These are phyloP conservation scores for Luzula sylvatica DNA, from an alignment of 176 grass and related monocot genomes.

Conservation along the genomic window DNA sequence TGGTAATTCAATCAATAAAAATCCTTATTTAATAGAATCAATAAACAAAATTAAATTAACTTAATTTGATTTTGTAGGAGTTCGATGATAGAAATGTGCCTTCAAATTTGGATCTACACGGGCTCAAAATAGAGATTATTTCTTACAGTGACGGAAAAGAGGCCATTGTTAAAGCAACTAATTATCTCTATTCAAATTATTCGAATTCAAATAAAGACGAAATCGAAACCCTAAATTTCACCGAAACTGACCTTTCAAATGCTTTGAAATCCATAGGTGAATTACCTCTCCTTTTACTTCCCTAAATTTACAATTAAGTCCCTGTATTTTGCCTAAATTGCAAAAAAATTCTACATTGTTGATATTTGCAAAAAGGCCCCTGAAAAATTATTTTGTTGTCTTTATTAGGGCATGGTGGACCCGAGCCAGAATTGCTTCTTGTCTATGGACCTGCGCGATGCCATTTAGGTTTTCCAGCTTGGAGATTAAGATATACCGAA, in stretches of 20 bases:
- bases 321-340: no score
- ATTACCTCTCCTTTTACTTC: background rate
- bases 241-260: conserved; percentile 50
- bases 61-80: conserved; percentile 42
- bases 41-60: conserved; percentile 16
- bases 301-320: background rate
- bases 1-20: conserved; percentile 30
- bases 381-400: no score
- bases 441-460: conserved; percentile 74
- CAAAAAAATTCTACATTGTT: no score
- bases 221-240: conserved; percentile 41
- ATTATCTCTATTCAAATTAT: conserved; percentile 48
- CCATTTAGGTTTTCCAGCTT: conserved; percentile 90
- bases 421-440: conserved; percentile 86
- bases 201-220: conserved; percentile 25
- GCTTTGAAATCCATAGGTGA: conserved; percentile 66
- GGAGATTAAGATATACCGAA: conserved; percentile 92
- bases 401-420: conserved; percentile 71
- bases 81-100: no score
- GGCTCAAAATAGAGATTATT: conserved; percentile 51
- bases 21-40: conserved; percentile 9
- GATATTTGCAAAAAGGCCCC: no score
- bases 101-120: no score
- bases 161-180: conserved; percentile 80
- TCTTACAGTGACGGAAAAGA: conserved; percentile 82